Evolutionary conservation across 1,284 basidiomycete genomes (phyloP).

Genomic region (Exobasidium rhododendri): DNA sequence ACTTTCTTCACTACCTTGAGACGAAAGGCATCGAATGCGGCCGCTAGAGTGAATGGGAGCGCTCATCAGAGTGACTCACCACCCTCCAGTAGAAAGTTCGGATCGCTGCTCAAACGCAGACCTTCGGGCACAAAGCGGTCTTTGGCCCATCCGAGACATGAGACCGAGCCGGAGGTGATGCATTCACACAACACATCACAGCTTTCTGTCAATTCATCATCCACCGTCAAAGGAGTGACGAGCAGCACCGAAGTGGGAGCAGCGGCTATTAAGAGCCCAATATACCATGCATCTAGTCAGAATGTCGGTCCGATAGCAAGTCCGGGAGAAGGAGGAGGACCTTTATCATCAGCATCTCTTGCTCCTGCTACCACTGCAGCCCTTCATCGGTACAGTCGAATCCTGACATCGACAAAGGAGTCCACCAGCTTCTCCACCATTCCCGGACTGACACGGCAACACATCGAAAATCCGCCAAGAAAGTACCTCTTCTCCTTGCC

Average conservation of each 20-base stretch:
- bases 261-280: too few relatives aligned
- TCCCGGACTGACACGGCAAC: conserved; percentile 7
- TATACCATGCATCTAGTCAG: background rate
- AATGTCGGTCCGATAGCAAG: background rate
- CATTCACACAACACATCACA: background rate
- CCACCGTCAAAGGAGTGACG: too few relatives aligned
- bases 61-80: background rate
- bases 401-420: conserved; percentile 25
- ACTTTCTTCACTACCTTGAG: conserved; percentile 35
- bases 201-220: background rate
- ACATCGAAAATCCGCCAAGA: conserved; percentile 68
- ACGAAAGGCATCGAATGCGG: conserved; percentile 31
- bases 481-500: conserved; percentile 78
- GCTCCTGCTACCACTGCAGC: conserved; percentile 35
- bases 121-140: background rate
- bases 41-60: background rate
- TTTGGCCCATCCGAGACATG: background rate
- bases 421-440: conserved; percentile 4
- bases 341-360: conserved; percentile 10
- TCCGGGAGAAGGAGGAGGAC: background rate
- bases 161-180: too few relatives aligned
- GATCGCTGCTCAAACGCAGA: background rate
- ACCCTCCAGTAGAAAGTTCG: background rate
- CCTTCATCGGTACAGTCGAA: conserved; percentile 41
- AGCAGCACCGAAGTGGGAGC: too few relatives aligned